Conservation (phyloP, 441 rosid genomes). For the Euphorbia celastroides region DNA sequence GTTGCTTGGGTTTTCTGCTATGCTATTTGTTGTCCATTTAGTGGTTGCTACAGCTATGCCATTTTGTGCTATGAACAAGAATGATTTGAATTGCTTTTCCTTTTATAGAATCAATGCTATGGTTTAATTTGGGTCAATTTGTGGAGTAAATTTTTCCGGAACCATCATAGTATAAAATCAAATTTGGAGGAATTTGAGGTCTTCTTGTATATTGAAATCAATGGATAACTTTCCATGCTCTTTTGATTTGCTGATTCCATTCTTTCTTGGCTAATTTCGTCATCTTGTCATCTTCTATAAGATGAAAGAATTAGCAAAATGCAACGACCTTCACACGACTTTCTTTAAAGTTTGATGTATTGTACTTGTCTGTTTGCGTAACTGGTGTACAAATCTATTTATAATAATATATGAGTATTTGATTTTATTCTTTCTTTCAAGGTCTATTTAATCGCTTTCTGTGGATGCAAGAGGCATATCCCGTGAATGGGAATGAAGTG, state of each 20-base stretch:
- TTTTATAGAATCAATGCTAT: background rate
- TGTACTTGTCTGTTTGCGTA: background rate
- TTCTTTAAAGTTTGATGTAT: background rate
- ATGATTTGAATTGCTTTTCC: background rate
- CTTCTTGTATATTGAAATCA: conserved; percentile 4
- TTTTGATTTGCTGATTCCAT: background rate
- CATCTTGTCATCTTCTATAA: background rate
- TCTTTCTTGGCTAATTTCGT: background rate
- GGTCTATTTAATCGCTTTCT: conserved; percentile 83
- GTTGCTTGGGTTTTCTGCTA: background rate
- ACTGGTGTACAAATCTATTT: background rate
- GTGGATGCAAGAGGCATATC: conserved; percentile 89
- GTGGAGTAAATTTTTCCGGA: background rate
- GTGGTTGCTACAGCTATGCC: background rate
- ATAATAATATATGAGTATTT: conserved; percentile 13
- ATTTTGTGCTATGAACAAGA: background rate
- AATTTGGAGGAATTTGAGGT: background rate
- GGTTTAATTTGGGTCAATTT: no score
- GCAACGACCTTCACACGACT: background rate
- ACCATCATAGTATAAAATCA: background rate
- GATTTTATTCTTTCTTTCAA: conserved; percentile 21
- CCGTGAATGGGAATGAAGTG: conserved; percentile 48
- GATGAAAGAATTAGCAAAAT: background rate
- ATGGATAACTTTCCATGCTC: background rate
- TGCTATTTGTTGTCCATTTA: background rate